Evolutionary conservation across 1,139 yeast species (phyloP), one percentile per base, ranked within the genome.

Genomic region (Zhuliangozyma blackwelliae): DNA sequence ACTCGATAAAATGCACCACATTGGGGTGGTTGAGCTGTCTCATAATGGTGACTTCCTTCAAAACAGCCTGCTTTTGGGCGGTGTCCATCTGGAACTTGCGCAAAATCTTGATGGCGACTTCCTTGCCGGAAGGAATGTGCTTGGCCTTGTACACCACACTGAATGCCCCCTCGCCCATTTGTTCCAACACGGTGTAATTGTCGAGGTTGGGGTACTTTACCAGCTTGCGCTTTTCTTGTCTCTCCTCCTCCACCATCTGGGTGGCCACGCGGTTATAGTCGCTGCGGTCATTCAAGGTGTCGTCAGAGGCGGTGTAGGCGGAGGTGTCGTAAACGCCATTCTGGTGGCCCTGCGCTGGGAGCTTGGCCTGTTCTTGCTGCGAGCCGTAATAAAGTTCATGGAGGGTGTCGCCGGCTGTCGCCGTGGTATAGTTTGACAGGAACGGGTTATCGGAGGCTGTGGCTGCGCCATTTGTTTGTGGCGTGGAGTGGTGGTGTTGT

Each of bases 101-200:
- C 40, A 77, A 69, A 34, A 77, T 70, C 51, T 77, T 77, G 43
- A 77, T 63, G 2, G 97, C 97, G 16, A 89, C 97, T 20, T 77
- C 64, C 39, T 76, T 68, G 12, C 75, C 56, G 2, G 65, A 46
- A 2, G 53, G 49, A 10, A 64, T 45, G 44, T 76, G 72, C 31
- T 54, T 55, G 5, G 96, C 97, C 52, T 83, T 83, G 57, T 81
- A 80, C 2, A 88, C 96, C 34, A 85, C 81, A 13, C 94, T 89
- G 59, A 92, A 92, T 0, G 98, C 94, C 7, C 98, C 98, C 58
- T 90, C 95, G 2, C 97, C 96, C 40, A 88, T 72, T 53, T 82
- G 81, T 37, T 79, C 81, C 32, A 78, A 59, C 25, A 80, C 70
- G 33, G 67, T 66, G 52, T 85, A 87, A 41, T 63, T 59, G 5